phyloP scores from a whole-genome alignment of 768 basidiomycete species.

The Phaeolepiota aurea region DNA sequence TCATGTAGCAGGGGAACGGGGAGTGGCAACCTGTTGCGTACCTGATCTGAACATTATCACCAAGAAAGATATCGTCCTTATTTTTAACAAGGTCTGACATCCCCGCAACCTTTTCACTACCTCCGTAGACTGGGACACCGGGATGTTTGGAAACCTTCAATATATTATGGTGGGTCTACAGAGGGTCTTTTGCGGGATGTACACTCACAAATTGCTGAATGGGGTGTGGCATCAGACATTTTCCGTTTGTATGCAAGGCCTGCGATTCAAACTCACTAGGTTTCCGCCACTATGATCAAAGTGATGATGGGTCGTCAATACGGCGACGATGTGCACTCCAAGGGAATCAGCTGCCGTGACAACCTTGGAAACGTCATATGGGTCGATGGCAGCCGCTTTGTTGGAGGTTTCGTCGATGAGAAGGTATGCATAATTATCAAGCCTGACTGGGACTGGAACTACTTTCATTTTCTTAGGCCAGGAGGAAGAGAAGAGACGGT shows the following conservation, averaged over 20 bases:
- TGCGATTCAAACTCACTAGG: conserved; percentile 33
- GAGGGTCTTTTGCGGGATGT: not conserved
- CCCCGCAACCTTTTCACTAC: conserved; percentile 60
- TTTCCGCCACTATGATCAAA: conserved; percentile 87
- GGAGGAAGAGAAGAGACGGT: conserved; percentile 12
- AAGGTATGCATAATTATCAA: conserved; percentile 84
- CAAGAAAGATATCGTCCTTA: conserved; percentile 72
- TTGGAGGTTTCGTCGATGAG: conserved; percentile 61
- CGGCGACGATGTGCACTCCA: conserved; percentile 59
- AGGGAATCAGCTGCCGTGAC: conserved; percentile 49
- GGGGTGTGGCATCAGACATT: conserved; percentile 1
- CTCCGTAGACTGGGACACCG: conserved; percentile 65
- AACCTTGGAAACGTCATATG: conserved; percentile 69
- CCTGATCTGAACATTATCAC: conserved; percentile 54
- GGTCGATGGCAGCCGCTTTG: conserved; percentile 74
- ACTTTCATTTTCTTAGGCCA: conserved; percentile 49
- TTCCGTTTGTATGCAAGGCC: not conserved
- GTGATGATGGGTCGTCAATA: conserved; percentile 91
- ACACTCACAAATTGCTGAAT: conserved; percentile 43
- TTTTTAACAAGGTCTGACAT: conserved; percentile 73
- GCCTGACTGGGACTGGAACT: conserved; percentile 68
- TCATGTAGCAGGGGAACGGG: conserved; percentile 1
- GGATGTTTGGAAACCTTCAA: conserved; percentile 33
- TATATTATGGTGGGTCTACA: conserved; percentile 2
- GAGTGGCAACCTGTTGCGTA: conserved; percentile 12